These are phyloP conservation scores for Albatrellus sp. DNA, from an alignment of 1,284 basidiomycete genomes.

Conservation along the genomic window DNA sequence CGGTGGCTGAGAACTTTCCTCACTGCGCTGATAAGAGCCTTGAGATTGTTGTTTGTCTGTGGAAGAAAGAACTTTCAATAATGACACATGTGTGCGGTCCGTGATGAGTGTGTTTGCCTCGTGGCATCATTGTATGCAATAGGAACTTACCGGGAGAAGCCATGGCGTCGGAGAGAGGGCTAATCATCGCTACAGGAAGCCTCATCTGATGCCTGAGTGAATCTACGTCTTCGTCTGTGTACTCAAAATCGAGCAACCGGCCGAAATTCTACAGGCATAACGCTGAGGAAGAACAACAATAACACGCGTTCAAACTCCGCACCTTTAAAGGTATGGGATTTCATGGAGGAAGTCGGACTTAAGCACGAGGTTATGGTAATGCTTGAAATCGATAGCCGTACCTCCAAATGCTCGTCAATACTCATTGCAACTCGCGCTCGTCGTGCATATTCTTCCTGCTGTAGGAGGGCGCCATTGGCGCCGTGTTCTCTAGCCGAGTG, in stretches of 20 bases:
- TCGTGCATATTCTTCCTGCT: constrained; percentile 51
- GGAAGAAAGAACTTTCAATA: constrained; percentile 18
- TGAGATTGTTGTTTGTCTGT: constrained; percentile 34
- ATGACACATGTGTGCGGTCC: not conserved
- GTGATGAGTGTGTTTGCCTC: constrained; percentile 12
- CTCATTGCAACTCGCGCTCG: constrained; percentile 69
- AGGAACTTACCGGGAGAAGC: constrained; percentile 20
- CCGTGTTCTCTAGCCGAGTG: constrained; percentile 62
- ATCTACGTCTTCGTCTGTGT: constrained; percentile 55
- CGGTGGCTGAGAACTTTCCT: constrained; percentile 20
- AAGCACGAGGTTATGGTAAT: not conserved
- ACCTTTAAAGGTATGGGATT: constrained; percentile 8
- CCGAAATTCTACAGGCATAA: constrained; percentile 48
- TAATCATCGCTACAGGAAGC: constrained; percentile 33
- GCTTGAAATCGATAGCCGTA: constrained; percentile 21
- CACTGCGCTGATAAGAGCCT: constrained; percentile 35
- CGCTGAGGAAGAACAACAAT: constrained; percentile 1
- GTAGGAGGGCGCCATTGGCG: constrained; percentile 46
- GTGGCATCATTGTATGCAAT: constrained; percentile 14
- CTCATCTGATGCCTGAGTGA: constrained; percentile 68
- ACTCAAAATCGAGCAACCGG: constrained; percentile 67
- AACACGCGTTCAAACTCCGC: constrained; percentile 11
- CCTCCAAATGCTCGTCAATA: constrained; percentile 79
- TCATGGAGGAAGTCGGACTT: constrained; percentile 2
- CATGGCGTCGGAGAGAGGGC: constrained; percentile 21